phyloP scores from a whole-genome alignment of 2,329 filamentous ascomycete species.

The Exophiala alcalophila region DNA sequence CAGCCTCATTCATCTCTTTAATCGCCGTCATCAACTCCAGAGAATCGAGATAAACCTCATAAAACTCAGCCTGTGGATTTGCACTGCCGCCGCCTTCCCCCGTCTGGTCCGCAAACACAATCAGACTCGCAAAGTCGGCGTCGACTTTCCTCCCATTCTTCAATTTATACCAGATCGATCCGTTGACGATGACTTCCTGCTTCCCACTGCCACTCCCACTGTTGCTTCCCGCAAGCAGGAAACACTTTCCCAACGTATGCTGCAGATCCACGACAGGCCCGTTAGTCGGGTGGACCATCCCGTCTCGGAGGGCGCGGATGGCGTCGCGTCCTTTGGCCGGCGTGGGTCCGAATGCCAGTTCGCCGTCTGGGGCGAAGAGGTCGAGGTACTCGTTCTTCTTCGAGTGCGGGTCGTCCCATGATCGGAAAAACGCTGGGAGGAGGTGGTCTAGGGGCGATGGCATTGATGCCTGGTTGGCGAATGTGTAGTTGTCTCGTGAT shows the following conservation, averaged over 20 bases:
- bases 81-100: slow-evolving; percentile 5
- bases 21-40: slow-evolving; percentile 21
- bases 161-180: slow-evolving; percentile 24
- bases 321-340: slow-evolving; percentile 16
- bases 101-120: slow-evolving; percentile 11
- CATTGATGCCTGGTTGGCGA: slow-evolving; percentile 20
- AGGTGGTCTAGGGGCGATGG: slow-evolving; percentile 13
- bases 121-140: slow-evolving; percentile 19
- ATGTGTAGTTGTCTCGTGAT: slow-evolving; percentile 23
- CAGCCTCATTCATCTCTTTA: slow-evolving; percentile 19
- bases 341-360: slow-evolving; percentile 18
- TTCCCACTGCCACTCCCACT: slow-evolving; percentile 10
- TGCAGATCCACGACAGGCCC: slow-evolving; percentile 21
- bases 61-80: slow-evolving; percentile 17
- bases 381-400: slow-evolving; percentile 13
- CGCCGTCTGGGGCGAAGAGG: slow-evolving; percentile 17
- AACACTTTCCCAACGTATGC: slow-evolving; percentile 21
- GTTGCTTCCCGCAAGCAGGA: slow-evolving; percentile 18
- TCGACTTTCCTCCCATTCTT: slow-evolving; percentile 19
- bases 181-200: slow-evolving; percentile 22
- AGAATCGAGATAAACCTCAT: slow-evolving; percentile 20
- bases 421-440: slow-evolving; percentile 21
- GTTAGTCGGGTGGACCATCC: slow-evolving; percentile 23
- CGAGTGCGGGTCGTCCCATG: slow-evolving; percentile 21
- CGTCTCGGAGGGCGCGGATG: slow-evolving; percentile 17